A percentile compares a stretch with the other conserved stretches of the same genome.
Evolutionary conservation across 129 eudicot genomes (phyloP).

Genomic region (Centaurea solstitialis): DNA sequence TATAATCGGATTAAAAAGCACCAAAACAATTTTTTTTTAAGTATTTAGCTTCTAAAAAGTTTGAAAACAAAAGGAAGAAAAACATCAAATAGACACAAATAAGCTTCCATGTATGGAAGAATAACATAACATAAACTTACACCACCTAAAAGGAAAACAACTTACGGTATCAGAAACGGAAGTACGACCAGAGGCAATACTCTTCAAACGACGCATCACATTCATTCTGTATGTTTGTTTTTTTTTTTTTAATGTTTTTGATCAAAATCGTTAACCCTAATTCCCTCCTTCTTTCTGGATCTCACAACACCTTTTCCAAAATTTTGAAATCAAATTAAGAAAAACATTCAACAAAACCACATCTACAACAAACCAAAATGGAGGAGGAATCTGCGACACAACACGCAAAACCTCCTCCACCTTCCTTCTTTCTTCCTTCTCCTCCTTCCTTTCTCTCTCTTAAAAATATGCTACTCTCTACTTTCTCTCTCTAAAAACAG

Average conservation of each 20-base stretch:
- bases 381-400: constrained; percentile 50
- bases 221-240: constrained; percentile 46
- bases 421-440: constrained; percentile 13
- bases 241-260: background rate
- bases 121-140: too few relatives aligned
- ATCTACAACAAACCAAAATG: constrained; percentile 4
- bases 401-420: constrained; percentile 50
- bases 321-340: too few relatives aligned
- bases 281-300: constrained; percentile 19
- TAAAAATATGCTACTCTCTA: background rate
- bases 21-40: too few relatives aligned
- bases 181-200: constrained; percentile 91
- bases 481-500: constrained; percentile 10
- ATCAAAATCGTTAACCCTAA: constrained; percentile 29
- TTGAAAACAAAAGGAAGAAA: too few relatives aligned
- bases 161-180: constrained; percentile 91
- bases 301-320: constrained; percentile 25
- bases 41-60: too few relatives aligned
- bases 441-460: constrained; percentile 2
- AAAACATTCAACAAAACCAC: constrained; percentile 1
- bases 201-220: constrained; percentile 92
- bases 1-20: too few relatives aligned
- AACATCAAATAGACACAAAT: too few relatives aligned
- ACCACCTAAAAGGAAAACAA: background rate
- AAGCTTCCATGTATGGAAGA: too few relatives aligned